A percentile compares a stretch with the other conserved stretches of the same genome.
phyloP scores from a whole-genome alignment of 2,329 filamentous ascomycete species.

The Fusarium tricinctum region DNA sequence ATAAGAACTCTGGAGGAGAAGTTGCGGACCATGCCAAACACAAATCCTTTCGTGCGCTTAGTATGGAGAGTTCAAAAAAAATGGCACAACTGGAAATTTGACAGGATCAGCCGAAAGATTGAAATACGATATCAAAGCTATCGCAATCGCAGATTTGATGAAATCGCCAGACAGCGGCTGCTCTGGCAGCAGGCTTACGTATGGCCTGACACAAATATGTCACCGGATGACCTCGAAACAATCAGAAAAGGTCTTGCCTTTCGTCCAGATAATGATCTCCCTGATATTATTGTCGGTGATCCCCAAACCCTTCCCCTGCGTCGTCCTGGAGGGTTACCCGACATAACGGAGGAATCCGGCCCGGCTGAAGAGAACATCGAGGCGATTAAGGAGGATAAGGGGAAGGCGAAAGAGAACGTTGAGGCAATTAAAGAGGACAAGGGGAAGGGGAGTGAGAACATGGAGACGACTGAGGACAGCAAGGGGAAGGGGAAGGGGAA shows the following conservation, averaged over 20 bases:
- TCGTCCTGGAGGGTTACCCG: neutral
- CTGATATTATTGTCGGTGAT: neutral
- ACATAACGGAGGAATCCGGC: neutral
- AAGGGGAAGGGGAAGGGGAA: neutral
- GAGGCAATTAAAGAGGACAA: neutral
- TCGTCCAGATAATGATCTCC: neutral
- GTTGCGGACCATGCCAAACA: neutral
- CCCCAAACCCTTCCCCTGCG: neutral
- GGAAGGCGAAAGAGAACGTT: neutral
- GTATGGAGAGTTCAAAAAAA: neutral
- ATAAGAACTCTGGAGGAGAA: neutral
- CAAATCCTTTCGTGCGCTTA: neutral
- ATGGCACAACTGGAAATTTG: neutral
- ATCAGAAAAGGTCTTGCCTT: neutral
- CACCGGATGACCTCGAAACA: neutral
- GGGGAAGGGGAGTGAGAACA: neutral
- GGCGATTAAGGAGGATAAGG: neutral
- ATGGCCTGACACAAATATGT: neutral
- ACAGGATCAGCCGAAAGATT: neutral
- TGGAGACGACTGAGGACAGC: neutral
- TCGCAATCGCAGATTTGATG: neutral
- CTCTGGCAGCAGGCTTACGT: neutral
- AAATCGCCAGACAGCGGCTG: neutral
- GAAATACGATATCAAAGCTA: neutral
- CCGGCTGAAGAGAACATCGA: neutral